phyloP scores from a whole-genome alignment of 78 protist species.

The Neovahlkampfia damariscottae region DNA sequence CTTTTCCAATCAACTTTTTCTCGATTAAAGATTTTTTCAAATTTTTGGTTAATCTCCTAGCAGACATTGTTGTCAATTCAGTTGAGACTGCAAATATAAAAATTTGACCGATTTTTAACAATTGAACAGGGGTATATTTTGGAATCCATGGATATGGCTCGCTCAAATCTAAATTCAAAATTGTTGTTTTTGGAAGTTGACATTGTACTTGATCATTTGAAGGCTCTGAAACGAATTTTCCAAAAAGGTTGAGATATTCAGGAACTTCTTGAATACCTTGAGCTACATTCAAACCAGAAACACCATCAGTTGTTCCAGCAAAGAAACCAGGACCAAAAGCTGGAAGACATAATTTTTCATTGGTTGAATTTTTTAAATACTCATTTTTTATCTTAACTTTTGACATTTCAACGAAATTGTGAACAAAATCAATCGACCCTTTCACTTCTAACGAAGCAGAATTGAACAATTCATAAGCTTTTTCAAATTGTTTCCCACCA shows the following conservation, averaged over 20 bases:
- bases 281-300: slow-evolving; percentile 48
- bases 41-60: slow-evolving; percentile 42
- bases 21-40: slow-evolving; percentile 21
- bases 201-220: slow-evolving; percentile 37
- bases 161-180: slow-evolving; percentile 43
- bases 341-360: slow-evolving; percentile 37
- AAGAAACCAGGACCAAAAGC: slow-evolving; percentile 58
- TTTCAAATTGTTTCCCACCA: slow-evolving; percentile 36
- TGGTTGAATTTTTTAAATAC: not conserved
- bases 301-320: slow-evolving; percentile 69
- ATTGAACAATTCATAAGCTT: slow-evolving; percentile 30
- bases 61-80: slow-evolving; percentile 71
- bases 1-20: no score
- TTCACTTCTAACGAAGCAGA: not conserved
- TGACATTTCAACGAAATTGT: slow-evolving; percentile 31
- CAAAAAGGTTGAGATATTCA: slow-evolving; percentile 36
- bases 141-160: not conserved
- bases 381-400: slow-evolving; percentile 19
- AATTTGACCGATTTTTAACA: slow-evolving; percentile 10
- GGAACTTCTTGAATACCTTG: slow-evolving; percentile 45
- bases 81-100: slow-evolving; percentile 50
- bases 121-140: not conserved
- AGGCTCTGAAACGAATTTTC: slow-evolving; percentile 34
- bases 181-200: slow-evolving; percentile 58
- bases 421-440: slow-evolving; percentile 34